These are phyloP conservation scores for Whalleya microplaca DNA, from an alignment of 2,329 filamentous ascomycete species.

Conservation along the genomic window DNA sequence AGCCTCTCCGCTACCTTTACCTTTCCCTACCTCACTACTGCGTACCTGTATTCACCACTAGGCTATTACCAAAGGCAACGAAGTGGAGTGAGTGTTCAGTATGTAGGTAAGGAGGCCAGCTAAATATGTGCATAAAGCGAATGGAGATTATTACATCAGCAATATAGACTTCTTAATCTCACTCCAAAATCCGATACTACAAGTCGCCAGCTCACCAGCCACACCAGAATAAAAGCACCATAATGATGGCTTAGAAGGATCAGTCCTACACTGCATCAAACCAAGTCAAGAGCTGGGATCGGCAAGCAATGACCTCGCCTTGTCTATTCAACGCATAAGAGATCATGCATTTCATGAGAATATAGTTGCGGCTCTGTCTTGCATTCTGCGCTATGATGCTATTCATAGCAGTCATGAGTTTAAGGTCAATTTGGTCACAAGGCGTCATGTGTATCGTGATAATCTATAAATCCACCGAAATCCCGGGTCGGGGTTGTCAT, in stretches of 20 bases:
- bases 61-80: too few species aligned
- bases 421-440: constrained; percentile 4
- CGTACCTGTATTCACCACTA: neutral
- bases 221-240: neutral
- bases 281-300: neutral
- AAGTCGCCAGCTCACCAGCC: neutral
- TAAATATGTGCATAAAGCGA: neutral
- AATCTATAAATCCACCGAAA: constrained; percentile 10
- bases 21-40: neutral
- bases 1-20: neutral
- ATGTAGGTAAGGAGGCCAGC: neutral
- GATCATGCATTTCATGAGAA: constrained; percentile 3
- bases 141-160: neutral
- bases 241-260: neutral
- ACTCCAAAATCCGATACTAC: neutral
- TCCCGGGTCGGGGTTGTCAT: constrained; percentile 2
- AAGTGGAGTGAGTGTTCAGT: neutral
- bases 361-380: constrained; percentile 27
- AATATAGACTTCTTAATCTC: neutral
- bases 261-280: neutral
- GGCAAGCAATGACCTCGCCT: neutral
- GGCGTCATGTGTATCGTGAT: constrained; percentile 20
- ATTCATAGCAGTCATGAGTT: constrained; percentile 21
- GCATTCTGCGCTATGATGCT: constrained; percentile 18
- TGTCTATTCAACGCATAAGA: constrained; percentile 9